phyloP scores from a whole-genome alignment of 805 yeast species.

The Hanseniaspora osmophila region DNA sequence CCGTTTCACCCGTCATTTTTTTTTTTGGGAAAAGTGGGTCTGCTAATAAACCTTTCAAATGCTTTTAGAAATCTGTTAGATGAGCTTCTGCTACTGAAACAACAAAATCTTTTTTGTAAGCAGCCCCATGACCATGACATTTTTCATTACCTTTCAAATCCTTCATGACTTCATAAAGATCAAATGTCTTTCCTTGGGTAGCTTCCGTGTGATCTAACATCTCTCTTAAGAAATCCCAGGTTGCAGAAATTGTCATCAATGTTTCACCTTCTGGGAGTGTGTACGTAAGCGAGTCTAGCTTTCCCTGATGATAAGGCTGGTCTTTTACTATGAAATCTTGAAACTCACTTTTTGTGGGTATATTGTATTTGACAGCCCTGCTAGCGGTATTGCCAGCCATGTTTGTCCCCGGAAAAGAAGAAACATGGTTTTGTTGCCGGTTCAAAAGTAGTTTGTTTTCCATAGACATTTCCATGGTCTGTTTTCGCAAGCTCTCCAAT shows the following conservation, averaged over 20 bases:
- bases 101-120: constrained; percentile 15
- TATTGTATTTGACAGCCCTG: constrained; percentile 11
- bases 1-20: neutral
- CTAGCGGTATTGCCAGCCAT: neutral
- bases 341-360: constrained; percentile 19
- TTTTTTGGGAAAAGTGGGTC: no score
- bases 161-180: constrained; percentile 44
- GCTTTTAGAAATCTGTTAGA: constrained; percentile 3
- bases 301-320: neutral
- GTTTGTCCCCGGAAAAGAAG: constrained; percentile 2
- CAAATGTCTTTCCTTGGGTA: constrained; percentile 21
- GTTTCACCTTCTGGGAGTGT: constrained; percentile 27
- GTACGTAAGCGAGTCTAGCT: neutral
- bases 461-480: constrained; percentile 40
- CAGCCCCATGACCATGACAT: constrained; percentile 63
- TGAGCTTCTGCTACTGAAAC: constrained; percentile 13
- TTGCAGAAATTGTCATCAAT: constrained; percentile 58
- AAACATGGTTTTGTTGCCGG: constrained; percentile 2
- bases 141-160: constrained; percentile 50
- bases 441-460: constrained; percentile 49
- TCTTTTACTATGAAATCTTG: constrained; percentile 12
- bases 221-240: constrained; percentile 65
- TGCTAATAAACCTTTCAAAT: neutral
- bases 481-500: constrained; percentile 37
- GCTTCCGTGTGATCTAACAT: constrained; percentile 31